Evolutionary conservation across 495 filamentous ascomycete genomes (phyloP), one percentile per base, ranked within the genome.

Genomic region (Aspergillus taichungensis): DNA sequence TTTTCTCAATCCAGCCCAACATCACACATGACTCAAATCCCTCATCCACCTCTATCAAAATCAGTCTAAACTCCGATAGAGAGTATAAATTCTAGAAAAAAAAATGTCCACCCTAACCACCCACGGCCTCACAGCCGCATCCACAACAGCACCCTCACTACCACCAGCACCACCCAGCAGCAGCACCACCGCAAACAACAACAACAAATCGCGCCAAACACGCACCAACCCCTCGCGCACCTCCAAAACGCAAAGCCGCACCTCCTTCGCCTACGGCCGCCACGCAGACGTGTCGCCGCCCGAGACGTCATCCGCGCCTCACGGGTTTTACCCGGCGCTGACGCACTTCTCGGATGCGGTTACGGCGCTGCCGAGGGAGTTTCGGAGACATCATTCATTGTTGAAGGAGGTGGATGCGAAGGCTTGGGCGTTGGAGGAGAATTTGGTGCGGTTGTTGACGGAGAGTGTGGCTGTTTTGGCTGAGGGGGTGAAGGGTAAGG

Each of bases 391-490:
- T 62, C 95, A 94, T 57, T 92, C 89, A 6, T 75, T 96, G 36
- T 70, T 99, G 40, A 95, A 95, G 54, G 92, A 99, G 63, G 92
- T 96, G 30, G 94, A 99, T 69, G 91, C 92, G 40, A 99, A 99
- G 52, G 71, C 72, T 10, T 75, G 71, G 66, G 74, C 71, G 5
- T 63, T 75, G 7, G 74, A 77, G 52, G 74, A 75, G 46, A 69
- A 77, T 54, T 73, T 95, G 30, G 74, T 82, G 45, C 71, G 83
- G 54, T 69, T 90, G 46, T 75, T 94, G 49, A 73, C 81, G 32
- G 70, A 69, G n/a, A n/a, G n/a, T n/a, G n/a, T n/a, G n/a, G n/a
- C n/a, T n/a, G n/a, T n/a, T n/a, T n/a, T n/a, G n/a, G n/a, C n/a
- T n/a, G n/a, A n/a, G n/a, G n/a, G n/a, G n/a, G n/a, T n/a, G n/a